phyloP scores from a whole-genome alignment of 2,329 filamentous ascomycete species.

The Arthroderma sp. region DNA sequence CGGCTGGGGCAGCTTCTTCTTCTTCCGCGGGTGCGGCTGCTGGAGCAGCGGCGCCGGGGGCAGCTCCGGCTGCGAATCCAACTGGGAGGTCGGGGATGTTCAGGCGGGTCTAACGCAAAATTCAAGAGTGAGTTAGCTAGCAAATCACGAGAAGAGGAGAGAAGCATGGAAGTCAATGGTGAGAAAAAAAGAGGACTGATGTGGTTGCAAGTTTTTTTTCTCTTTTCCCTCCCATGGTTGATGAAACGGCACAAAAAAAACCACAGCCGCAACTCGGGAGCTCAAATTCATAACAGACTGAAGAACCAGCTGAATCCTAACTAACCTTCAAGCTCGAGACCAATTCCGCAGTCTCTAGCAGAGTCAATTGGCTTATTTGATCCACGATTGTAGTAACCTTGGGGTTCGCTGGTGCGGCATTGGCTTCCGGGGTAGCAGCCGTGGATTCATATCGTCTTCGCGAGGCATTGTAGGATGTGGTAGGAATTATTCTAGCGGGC shows the following conservation, averaged over 20 bases:
- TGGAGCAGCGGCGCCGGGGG: slow-evolving; percentile 42
- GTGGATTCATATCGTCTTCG: slow-evolving; percentile 76
- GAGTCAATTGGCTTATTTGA: slow-evolving; percentile 95
- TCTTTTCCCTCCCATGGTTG: no score
- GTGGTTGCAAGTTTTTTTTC: not conserved
- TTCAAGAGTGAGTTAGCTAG: no score
- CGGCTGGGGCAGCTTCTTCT: slow-evolving; percentile 75
- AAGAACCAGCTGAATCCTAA: not conserved
- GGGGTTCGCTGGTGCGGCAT: slow-evolving; percentile 52
- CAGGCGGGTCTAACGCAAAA: slow-evolving; percentile 55
- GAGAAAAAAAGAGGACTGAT: not conserved
- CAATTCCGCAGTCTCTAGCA: slow-evolving; percentile 92
- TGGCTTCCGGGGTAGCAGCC: slow-evolving; percentile 39
- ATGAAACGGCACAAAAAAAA: no score
- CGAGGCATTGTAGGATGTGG: slow-evolving; percentile 6
- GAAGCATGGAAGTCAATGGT: no score
- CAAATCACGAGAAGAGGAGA: no score
- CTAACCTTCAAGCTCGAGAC: slow-evolving; percentile 85
- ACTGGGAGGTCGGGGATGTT: slow-evolving; percentile 98
- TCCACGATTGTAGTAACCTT: slow-evolving; percentile 95
- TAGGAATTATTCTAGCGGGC: slow-evolving; percentile 1
- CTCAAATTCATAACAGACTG: not conserved
- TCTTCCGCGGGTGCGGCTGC: slow-evolving; percentile 52
- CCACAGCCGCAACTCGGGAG: no score
- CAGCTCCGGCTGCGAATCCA: slow-evolving; percentile 69